Conservation (phyloP, 331 rosid genomes). For the Acacia pycnantha region DNA sequence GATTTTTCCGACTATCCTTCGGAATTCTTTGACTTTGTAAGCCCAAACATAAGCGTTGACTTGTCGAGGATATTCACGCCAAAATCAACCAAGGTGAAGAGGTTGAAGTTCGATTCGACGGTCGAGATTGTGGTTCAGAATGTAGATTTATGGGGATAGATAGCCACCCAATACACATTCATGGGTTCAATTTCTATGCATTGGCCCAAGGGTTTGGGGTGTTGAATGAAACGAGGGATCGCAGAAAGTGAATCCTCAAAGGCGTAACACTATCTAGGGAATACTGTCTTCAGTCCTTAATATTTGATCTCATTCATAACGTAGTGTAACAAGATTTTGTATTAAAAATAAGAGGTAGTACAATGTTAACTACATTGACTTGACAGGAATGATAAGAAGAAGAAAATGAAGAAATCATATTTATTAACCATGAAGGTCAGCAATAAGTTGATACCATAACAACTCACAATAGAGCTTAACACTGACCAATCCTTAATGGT, state of each 20-base stretch:
- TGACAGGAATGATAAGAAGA: no score
- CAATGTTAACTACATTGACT: no score
- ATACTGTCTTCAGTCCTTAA: no score
- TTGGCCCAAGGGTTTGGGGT: conserved; percentile 58
- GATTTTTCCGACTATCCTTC: conserved; percentile 48
- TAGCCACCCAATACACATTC: conserved; percentile 54
- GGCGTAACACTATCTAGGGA: conserved; percentile 40
- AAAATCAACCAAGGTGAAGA: conserved; percentile 47
- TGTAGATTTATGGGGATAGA: conserved; percentile 26
- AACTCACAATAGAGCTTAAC: no score
- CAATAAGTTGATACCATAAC: no score
- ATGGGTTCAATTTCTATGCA: conserved; percentile 52
- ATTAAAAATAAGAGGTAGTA: no score
- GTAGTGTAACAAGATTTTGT: no score
- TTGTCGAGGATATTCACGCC: conserved; percentile 24
- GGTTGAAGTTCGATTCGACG: conserved; percentile 45
- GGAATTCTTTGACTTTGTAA: conserved; percentile 36
- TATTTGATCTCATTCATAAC: no score
- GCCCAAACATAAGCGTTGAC: background rate
- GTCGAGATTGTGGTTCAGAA: conserved; percentile 52
- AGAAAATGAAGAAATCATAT: no score
- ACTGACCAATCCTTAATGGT: no score
- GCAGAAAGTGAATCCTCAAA: conserved; percentile 39
- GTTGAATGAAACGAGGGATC: conserved; percentile 26
- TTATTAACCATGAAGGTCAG: no score